Percentiles rank a stretch among this genome's conserved stretches.
These are phyloP conservation scores for Tetrapyrgos nigripes DNA, from an alignment of 1,284 basidiomycete species.

Conservation along the genomic window DNA sequence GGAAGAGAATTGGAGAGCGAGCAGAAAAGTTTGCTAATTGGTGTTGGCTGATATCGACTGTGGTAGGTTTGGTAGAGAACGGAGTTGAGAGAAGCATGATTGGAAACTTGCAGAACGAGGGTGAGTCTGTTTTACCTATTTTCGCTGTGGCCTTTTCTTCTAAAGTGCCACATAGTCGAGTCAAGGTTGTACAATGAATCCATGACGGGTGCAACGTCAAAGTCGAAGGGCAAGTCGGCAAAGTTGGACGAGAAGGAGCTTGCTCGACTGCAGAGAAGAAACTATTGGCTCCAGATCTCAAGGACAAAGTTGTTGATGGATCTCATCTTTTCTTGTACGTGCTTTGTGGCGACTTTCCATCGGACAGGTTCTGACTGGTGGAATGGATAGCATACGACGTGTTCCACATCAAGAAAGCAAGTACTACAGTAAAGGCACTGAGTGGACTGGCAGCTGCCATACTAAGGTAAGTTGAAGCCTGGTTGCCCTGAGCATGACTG, in stretches of 20 bases:
- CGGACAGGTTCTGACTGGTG: conserved; percentile 1
- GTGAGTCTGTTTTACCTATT: conserved; percentile 38
- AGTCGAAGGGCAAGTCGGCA: conserved; percentile 64
- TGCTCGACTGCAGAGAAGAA: conserved; percentile 66
- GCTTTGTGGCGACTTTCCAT: background rate
- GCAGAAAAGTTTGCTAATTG: conserved; percentile 79
- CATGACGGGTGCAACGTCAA: conserved; percentile 71
- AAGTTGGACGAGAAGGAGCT: conserved; percentile 77
- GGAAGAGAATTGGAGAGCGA: conserved; percentile 64
- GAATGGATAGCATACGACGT: conserved; percentile 45
- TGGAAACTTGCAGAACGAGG: conserved; percentile 62
- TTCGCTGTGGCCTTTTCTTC: conserved; percentile 13
- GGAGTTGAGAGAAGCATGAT: conserved; percentile 76
- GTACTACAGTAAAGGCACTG: conserved; percentile 66
- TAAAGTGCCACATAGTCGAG: conserved; percentile 59
- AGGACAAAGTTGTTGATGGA: conserved; percentile 79
- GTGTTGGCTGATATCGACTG: conserved; percentile 81
- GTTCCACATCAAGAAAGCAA: conserved; percentile 61
- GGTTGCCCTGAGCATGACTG: conserved; percentile 4
- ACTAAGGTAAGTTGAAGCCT: conserved; percentile 59
- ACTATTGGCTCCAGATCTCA: conserved; percentile 76
- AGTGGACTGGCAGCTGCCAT: conserved; percentile 72
- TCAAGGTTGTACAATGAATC: conserved; percentile 75
- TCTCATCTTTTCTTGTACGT: conserved; percentile 84
- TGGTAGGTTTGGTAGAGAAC: conserved; percentile 82